Base-by-base conservation (phyloP, 495 filamentous ascomycete genomes). In the Penicillium malachiteum region DNA sequence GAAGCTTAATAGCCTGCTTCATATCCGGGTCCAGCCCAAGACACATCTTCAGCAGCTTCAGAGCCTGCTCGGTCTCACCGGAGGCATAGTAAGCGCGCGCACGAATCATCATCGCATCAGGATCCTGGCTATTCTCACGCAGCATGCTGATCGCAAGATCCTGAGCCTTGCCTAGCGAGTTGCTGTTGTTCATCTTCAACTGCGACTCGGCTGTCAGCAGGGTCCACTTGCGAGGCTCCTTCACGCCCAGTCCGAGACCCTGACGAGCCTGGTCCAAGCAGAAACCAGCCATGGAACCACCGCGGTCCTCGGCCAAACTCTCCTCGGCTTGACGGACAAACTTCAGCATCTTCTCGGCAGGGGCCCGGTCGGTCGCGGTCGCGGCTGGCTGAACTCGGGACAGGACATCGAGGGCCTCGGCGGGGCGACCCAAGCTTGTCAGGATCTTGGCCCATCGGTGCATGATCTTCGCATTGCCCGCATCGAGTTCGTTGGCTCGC, bases 141-240 rank as follows among this genome's bases (percentile, higher is more conserved):
- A 98, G 80, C 55, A 98, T 70, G 1, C 78, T 79, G 82, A 97
- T 95, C 48, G 92, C 92, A 16, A 97, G 82, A 66, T 92, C 93
- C 71, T 96, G 90, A 12, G 90, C 93, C 64, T 96, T 93, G 35
- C 91, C 92, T 3, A 95, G 76, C 4, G 91, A 85, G 72, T 96
- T 97, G 52, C 82, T 81, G 62, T 88, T 92, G 50, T 88, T 89
- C 88, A 97, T 92, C 79, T 89, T 94, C 47, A 98, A 74, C 59
- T 94, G 88, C n/a, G 95, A 95, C 72, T 96, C 92, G 17, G 91
- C 95, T 13, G 89, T 81, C 85, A 98, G 83, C 54, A 98, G 74
- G 63, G 86, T 87, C 94, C 94, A 98, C 68, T 95, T 93, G 68
- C 92, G 83, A 13, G 94, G 94, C 69, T 85, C 84, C 54, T 82